A percentile compares a stretch with the other conserved stretches of the same genome.
These are phyloP conservation scores for Edaphochlamys debaryana DNA, from an alignment of 139 green algal genomes.

Conservation along the genomic window DNA sequence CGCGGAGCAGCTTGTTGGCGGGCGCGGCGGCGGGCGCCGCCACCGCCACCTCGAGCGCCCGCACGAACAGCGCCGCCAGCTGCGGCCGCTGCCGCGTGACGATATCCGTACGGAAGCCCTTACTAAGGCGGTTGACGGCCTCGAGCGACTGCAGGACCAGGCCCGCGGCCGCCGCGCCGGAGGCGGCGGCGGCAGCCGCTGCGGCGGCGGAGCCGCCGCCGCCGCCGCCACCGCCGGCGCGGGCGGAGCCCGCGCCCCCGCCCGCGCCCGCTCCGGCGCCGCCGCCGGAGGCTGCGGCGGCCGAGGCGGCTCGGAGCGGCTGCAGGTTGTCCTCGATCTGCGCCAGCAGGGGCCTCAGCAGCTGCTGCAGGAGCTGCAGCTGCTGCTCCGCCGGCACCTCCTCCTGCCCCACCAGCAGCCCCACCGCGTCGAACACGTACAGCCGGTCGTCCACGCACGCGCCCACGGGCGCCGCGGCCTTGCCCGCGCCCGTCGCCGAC, in stretches of 20 bases:
- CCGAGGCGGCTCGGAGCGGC: background rate
- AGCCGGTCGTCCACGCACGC: conserved; percentile 79
- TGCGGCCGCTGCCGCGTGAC: conserved; percentile 67
- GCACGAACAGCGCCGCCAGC: conserved; percentile 70
- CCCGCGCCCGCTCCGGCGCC: no score
- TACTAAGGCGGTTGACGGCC: conserved; percentile 77
- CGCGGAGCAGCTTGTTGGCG: conserved; percentile 67
- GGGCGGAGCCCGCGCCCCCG: no score
- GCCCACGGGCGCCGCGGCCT: conserved; percentile 27
- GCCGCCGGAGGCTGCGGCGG: background rate
- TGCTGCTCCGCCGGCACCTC: conserved; percentile 77
- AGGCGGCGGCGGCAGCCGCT: background rate
- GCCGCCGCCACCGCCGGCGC: background rate
- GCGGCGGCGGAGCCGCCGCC: conserved; percentile 9
- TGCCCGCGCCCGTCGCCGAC: conserved; percentile 9
- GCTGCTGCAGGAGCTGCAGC: conserved; percentile 55
- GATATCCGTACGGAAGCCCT: conserved; percentile 79
- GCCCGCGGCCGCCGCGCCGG: conserved; percentile 13
- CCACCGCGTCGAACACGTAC: conserved; percentile 91
- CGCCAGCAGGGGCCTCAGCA: conserved; percentile 74
- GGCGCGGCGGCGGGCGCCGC: conserved; percentile 64
- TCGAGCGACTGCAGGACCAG: conserved; percentile 76
- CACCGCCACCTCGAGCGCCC: conserved; percentile 64
- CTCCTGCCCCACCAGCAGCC: conserved; percentile 84
- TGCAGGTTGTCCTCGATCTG: conserved; percentile 59